Conservation (phyloP, 768 basidiomycete genomes). For the Pleurotus cornucopiae region DNA sequence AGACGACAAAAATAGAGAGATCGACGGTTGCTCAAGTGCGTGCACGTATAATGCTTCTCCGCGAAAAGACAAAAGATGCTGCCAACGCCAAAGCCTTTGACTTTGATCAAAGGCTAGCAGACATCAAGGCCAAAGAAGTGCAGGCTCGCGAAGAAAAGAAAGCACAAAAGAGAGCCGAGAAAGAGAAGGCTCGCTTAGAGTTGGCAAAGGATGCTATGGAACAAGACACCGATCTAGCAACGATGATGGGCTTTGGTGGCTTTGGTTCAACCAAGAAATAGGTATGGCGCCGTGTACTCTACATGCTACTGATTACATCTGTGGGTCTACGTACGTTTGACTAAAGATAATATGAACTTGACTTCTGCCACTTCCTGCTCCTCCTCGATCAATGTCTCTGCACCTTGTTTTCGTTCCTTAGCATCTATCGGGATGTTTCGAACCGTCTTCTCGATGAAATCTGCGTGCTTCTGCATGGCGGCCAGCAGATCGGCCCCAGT, state of each 20-base stretch:
- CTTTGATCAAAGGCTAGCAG: conserved; percentile 84
- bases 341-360: conserved; percentile 71
- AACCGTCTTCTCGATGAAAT: conserved; percentile 70
- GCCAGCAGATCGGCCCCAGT: conserved; percentile 56
- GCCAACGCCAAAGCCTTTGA: conserved; percentile 88
- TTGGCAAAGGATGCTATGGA: conserved; percentile 51
- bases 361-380: conserved; percentile 83
- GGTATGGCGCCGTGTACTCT: conserved; percentile 24
- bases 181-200: conserved; percentile 66
- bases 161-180: conserved; percentile 73
- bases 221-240: conserved; percentile 64
- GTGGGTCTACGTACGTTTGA: conserved; percentile 29
- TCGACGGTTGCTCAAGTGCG: conserved; percentile 94
- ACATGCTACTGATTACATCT: conserved; percentile 23
- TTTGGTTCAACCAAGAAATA: conserved; percentile 86
- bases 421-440: conserved; percentile 65
- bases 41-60: conserved; percentile 79
- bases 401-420: conserved; percentile 43
- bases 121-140: conserved; percentile 72
- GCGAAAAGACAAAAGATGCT: conserved; percentile 82
- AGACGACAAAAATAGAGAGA: conserved; percentile 86
- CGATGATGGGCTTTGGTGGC: conserved; percentile 88
- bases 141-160: conserved; percentile 70
- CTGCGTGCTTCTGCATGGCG: conserved; percentile 64
- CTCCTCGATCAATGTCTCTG: conserved; percentile 68